These are phyloP conservation scores for Aspergillus jensenii DNA, from an alignment of 2,329 filamentous ascomycete genomes.

Conservation along the genomic window DNA sequence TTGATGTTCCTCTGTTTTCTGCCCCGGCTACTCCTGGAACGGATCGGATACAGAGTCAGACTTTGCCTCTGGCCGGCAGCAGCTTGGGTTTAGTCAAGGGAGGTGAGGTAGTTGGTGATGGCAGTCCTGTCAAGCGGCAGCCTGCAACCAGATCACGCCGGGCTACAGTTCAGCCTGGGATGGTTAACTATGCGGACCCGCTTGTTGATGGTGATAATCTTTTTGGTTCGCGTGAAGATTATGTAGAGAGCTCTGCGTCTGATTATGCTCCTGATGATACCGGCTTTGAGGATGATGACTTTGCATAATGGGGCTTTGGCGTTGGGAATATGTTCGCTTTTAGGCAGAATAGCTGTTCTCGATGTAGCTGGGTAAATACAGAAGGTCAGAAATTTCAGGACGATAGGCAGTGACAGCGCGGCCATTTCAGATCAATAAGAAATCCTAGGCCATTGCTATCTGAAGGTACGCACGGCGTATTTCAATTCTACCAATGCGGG, in stretches of 20 bases:
- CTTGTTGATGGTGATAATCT: slow-evolving; percentile 20
- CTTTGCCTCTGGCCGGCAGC: neutral
- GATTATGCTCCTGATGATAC: slow-evolving; percentile 21
- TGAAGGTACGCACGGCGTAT: neutral
- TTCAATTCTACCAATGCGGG: neutral
- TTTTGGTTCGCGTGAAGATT: neutral
- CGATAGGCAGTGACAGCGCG: too few relatives aligned
- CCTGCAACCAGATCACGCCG: neutral
- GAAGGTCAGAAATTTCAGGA: too few relatives aligned
- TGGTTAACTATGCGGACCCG: slow-evolving; percentile 7
- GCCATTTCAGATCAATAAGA: too few relatives aligned
- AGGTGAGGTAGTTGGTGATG: neutral
- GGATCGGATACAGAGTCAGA: too few relatives aligned
- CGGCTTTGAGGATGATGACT: slow-evolving; percentile 3
- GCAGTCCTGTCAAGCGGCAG: neutral
- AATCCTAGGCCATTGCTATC: neutral
- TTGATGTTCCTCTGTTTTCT: neutral
- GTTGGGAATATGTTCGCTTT: neutral
- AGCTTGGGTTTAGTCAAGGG: neutral
- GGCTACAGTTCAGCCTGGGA: neutral
- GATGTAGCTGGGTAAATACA: neutral
- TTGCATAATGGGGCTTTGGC: neutral
- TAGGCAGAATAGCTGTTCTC: neutral
- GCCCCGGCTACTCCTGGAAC: neutral
- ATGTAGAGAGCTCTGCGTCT: slow-evolving; percentile 20